phyloP scores from a whole-genome alignment of 371 early-diverging fungal genomes.

The Mucor circinelloides region DNA sequence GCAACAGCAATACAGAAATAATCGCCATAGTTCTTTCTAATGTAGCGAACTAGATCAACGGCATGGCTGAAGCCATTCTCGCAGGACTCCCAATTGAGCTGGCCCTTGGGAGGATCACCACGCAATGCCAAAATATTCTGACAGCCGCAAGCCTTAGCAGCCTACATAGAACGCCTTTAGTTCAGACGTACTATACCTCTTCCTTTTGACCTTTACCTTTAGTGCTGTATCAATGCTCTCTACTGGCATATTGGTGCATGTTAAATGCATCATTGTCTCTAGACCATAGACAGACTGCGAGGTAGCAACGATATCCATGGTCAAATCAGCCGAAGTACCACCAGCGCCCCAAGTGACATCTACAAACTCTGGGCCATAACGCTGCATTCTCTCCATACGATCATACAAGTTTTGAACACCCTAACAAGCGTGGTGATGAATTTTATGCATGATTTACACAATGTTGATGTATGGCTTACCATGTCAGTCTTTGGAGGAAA shows the following conservation, averaged over 20 bases:
- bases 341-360: constrained; percentile 98
- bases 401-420: constrained; percentile 81
- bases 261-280: constrained; percentile 97
- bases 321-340: constrained; percentile 88
- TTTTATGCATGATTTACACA: background rate
- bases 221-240: constrained; percentile 87
- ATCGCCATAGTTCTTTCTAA: constrained; percentile 87
- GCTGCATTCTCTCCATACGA: constrained; percentile 89
- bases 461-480: constrained; percentile 27
- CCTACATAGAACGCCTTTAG: constrained; percentile 36
- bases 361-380: constrained; percentile 91
- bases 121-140: constrained; percentile 96
- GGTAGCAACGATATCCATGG: constrained; percentile 82
- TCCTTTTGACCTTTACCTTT: constrained; percentile 38
- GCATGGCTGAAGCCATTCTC: constrained; percentile 88
- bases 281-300: constrained; percentile 92
- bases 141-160: constrained; percentile 90
- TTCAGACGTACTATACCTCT: background rate
- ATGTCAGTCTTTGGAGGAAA: constrained; percentile 92
- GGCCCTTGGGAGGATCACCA: constrained; percentile 93
- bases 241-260: constrained; percentile 94
- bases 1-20: constrained; percentile 96
- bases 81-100: constrained; percentile 73
- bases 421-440: constrained; percentile 12
- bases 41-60: constrained; percentile 86